A percentile compares a stretch with the other conserved stretches of the same genome.
Evolutionary conservation across 2,329 filamentous ascomycete genomes (phyloP).

Genomic region (Pyrenochaeta sp.): DNA sequence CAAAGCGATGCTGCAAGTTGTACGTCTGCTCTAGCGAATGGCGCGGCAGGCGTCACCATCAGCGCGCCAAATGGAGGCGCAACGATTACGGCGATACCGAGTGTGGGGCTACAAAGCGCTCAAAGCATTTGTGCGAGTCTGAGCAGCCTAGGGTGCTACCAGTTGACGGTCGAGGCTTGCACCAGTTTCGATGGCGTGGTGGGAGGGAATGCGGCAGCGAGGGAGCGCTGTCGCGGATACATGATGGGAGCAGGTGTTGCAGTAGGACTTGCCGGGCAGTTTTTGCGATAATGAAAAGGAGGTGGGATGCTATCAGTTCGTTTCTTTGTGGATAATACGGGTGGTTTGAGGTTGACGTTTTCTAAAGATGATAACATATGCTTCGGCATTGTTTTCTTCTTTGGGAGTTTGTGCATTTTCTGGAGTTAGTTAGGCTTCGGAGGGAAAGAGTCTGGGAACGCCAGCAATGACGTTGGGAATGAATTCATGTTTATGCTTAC

Average conservation of each 20-base stretch:
- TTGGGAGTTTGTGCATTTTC: not conserved
- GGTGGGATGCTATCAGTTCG: not conserved
- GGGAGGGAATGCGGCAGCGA: slow-evolving; percentile 39
- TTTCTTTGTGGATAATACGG: slow-evolving; percentile 35
- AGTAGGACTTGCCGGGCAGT: slow-evolving; percentile 55
- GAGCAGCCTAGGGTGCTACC: slow-evolving; percentile 59
- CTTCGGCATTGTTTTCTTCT: slow-evolving; percentile 3
- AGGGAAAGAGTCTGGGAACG: not conserved
- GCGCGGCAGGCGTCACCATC: slow-evolving; percentile 61
- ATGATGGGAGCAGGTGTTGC: slow-evolving; percentile 33
- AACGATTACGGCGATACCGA: slow-evolving; percentile 57
- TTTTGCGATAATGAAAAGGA: slow-evolving; percentile 28
- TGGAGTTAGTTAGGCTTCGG: not conserved
- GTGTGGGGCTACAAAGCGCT: slow-evolving; percentile 39
- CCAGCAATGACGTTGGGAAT: not conserved
- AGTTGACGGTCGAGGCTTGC: slow-evolving; percentile 58
- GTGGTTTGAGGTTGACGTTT: slow-evolving; percentile 1
- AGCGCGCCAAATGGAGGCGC: slow-evolving; percentile 59
- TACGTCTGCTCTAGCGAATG: slow-evolving; percentile 56
- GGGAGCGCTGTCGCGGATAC: slow-evolving; percentile 26
- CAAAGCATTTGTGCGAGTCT: slow-evolving; percentile 44
- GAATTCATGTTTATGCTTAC: not conserved
- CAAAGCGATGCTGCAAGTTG: slow-evolving; percentile 55
- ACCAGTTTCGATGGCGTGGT: slow-evolving; percentile 46
- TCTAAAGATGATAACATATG: slow-evolving; percentile 3